Conservation (phyloP, 2,329 filamentous ascomycete species). For the Ascochyta pisi region DNA sequence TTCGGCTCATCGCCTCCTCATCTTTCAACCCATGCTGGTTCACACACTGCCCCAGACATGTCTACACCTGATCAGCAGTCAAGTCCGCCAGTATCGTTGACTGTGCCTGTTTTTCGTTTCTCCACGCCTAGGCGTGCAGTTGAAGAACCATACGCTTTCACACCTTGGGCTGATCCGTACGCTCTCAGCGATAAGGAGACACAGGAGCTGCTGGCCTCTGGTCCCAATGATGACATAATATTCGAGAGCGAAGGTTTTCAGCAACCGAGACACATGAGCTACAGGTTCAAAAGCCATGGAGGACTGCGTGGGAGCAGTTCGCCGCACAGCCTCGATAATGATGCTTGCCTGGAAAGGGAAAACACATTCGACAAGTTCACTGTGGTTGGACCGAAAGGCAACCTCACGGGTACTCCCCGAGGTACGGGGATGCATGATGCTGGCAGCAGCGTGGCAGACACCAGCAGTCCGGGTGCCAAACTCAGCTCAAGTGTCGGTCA, state of each 20-base stretch:
- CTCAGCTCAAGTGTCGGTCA: slow-evolving; percentile 29
- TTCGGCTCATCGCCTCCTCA: slow-evolving; percentile 42
- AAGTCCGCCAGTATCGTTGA: slow-evolving; percentile 25
- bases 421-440: slow-evolving; percentile 47
- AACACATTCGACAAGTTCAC: slow-evolving; percentile 48
- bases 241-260: slow-evolving; percentile 26
- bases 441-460: slow-evolving; percentile 49
- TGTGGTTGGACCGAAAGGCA: slow-evolving; percentile 43
- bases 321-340: background rate
- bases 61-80: slow-evolving; percentile 13
- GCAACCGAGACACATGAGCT: background rate
- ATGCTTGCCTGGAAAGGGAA: slow-evolving; percentile 27
- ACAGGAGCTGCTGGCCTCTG: slow-evolving; percentile 43
- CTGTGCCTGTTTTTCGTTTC: slow-evolving; percentile 25
- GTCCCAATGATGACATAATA: slow-evolving; percentile 47
- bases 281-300: slow-evolving; percentile 5
- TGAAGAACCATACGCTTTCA: slow-evolving; percentile 23
- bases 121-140: slow-evolving; percentile 5
- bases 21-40: slow-evolving; percentile 16
- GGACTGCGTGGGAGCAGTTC: slow-evolving; percentile 6
- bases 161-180: slow-evolving; percentile 31
- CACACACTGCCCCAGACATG: slow-evolving; percentile 16
- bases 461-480: slow-evolving; percentile 41
- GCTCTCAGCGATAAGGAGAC: slow-evolving; percentile 43
- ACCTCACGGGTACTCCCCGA: slow-evolving; percentile 47